Evolutionary conservation across 139 green algal genomes (phyloP).

Genomic region (Picochlorum sp.): DNA sequence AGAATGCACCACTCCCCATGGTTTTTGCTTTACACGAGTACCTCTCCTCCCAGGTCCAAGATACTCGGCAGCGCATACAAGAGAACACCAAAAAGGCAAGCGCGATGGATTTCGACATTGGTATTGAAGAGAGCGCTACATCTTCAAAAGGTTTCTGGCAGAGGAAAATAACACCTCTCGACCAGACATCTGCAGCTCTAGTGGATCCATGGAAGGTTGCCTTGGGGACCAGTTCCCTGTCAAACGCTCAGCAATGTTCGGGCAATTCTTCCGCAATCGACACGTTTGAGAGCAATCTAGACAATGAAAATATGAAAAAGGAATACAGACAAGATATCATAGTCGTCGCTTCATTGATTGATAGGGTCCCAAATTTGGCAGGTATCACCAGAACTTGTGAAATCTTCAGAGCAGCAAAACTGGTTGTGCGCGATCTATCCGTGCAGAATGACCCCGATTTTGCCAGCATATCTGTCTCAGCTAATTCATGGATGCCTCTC

Average conservation of each 20-base stretch:
- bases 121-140: too few species aligned
- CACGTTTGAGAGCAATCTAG: not conserved
- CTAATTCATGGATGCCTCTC: slow-evolving; percentile 80
- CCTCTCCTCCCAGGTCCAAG: too few species aligned
- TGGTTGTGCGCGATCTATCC: slow-evolving; percentile 68
- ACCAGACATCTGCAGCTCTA: slow-evolving; percentile 1
- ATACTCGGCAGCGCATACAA: too few species aligned
- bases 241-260: not conserved
- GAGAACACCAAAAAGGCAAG: too few species aligned
- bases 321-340: slow-evolving; percentile 57
- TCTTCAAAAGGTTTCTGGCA: slow-evolving; percentile 6
- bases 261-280: slow-evolving; percentile 1
- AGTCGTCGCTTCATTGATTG: slow-evolving; percentile 81
- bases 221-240: slow-evolving; percentile 7
- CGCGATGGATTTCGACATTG: too few species aligned
- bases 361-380: slow-evolving; percentile 82
- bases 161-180: not conserved
- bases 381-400: slow-evolving; percentile 86
- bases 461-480: slow-evolving; percentile 69
- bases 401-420: slow-evolving; percentile 44
- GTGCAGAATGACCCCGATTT: slow-evolving; percentile 56
- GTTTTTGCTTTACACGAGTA: too few species aligned
- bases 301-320: not conserved
- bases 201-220: slow-evolving; percentile 16
- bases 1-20: too few species aligned